Evolutionary conservation across 805 yeast species (phyloP), one percentile per base, ranked within the genome.

Genomic region (Kluyveromyces lactis): DNA sequence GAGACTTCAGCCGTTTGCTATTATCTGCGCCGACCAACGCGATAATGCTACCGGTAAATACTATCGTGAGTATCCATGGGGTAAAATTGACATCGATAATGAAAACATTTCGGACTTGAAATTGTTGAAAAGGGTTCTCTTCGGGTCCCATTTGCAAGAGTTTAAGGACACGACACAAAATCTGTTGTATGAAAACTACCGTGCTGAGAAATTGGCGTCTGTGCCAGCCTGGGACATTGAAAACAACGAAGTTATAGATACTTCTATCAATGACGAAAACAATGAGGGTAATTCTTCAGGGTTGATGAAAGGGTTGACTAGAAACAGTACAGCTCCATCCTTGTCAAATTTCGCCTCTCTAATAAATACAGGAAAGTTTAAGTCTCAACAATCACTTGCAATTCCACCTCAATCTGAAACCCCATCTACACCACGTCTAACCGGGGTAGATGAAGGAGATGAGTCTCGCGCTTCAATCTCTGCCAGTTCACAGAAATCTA

Each of bases 101-200:
- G 69, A 73, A 18, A 60, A 63, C 19, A 63, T 66, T 43, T 71
- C 78, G 29, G 83, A 79, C 51, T 70, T 78, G 52, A 56, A 69
- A 5, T 58, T 73, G 13, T 64, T 85, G 52, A 77, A 81, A 46
- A 72, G 80, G 35, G 90, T 83, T 2, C 58, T 85, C 30, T 75
- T 85, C 53, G 94, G 94, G 5, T 75, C 89, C n/a, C 95, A 86
- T 56, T 66, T 84, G 48, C 82, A 79, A 56, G 92, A 83, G 52
- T 75, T 83, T 53, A 82, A 83, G 62, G 94, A 84, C 52, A 67
- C 82, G 43, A 85, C 94, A 21, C 86, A 81, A 51, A 84, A 78
- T 50, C 69, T 77, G 60, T 63, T 83, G 40, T 83, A 83, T 60
- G 94, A 83, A 55, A 77, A 79, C 42, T 83, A 82, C 57, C 74